Conservation (phyloP, 2,329 filamentous ascomycete genomes). For the Ciborinia camelliae region DNA sequence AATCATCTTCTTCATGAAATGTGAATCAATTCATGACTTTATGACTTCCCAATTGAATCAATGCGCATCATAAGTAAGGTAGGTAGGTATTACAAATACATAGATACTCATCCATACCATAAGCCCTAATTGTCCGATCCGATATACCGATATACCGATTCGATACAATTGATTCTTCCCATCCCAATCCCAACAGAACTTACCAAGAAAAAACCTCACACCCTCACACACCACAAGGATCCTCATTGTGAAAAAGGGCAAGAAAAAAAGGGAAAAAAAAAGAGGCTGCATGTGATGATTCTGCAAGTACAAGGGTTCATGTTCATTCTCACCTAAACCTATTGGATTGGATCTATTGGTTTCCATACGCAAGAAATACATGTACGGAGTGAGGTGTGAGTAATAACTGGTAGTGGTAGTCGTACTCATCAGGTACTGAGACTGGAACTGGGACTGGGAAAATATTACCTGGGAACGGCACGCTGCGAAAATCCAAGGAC, state of each 20-base stretch:
- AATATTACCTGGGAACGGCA: background rate
- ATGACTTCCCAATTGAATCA: background rate
- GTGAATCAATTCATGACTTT: too few species aligned
- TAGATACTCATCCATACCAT: background rate
- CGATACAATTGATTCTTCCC: background rate
- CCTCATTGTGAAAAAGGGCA: background rate
- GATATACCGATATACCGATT: background rate
- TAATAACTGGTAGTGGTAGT: constrained; percentile 6
- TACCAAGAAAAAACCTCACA: background rate
- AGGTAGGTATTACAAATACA: background rate
- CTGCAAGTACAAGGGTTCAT: constrained; percentile 24
- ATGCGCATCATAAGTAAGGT: too few species aligned
- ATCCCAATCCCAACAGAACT: background rate
- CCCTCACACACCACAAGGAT: constrained; percentile 8
- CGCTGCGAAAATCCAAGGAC: background rate
- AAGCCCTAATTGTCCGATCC: background rate
- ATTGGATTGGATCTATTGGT: background rate
- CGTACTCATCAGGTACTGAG: too few species aligned
- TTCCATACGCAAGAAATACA: too few species aligned
- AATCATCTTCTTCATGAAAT: too few species aligned
- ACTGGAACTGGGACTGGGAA: background rate
- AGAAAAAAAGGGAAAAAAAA: background rate
- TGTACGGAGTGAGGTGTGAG: background rate
- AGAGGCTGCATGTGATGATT: constrained; percentile 20
- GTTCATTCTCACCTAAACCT: constrained; percentile 6